Evolutionary conservation across 768 basidiomycete species (phyloP), one percentile per base, ranked within the genome.

Genomic region (Leccinum subgranulosum): DNA sequence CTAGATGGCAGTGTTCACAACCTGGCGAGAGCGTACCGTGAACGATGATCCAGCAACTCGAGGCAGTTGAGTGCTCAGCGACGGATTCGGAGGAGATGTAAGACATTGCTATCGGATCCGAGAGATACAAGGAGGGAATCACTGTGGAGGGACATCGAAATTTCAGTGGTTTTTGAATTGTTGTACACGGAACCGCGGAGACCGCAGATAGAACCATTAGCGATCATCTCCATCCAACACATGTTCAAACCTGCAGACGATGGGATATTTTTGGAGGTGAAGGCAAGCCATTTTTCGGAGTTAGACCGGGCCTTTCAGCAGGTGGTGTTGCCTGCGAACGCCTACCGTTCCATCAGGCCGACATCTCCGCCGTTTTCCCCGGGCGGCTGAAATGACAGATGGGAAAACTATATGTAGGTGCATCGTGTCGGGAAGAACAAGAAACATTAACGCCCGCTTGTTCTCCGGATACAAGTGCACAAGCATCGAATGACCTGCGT

Each of bases 11-110:
- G 78, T 76, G 33, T 80, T 78, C 39, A 53, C 45, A 29, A 21
- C 23, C 29, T 33, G 31, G 53, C 28, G 45, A 34, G 56, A 43
- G 49, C 76, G 53, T 56, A 85, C 89, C 86, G 61, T 91, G 88
- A 1, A 92, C 85, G 61, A 92, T 88, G 57, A 92, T 87, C 87
- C 87, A 89, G 60, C 86, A 86, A 61, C 80, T 83, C 48, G 86
- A 80, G 19, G 84, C 69, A 36, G 70, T 75, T 61, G 78, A 80
- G 62, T 85, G 82, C 59, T 77, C 60, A 1, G 82, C 78, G 28
- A 85, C 79, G 54, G 78, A 76, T 61, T 78, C 69, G 19, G 77
- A 73, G 48, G 80, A 76, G 46, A 69, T 64, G 19, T 57, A 56
- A 25, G 66, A 63, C 68, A 69, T 67, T 3, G 51, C 19, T 28